Evolutionary conservation across 768 basidiomycete species (phyloP), one percentile per base, ranked within the genome.

Genomic region (Suillus luteus): DNA sequence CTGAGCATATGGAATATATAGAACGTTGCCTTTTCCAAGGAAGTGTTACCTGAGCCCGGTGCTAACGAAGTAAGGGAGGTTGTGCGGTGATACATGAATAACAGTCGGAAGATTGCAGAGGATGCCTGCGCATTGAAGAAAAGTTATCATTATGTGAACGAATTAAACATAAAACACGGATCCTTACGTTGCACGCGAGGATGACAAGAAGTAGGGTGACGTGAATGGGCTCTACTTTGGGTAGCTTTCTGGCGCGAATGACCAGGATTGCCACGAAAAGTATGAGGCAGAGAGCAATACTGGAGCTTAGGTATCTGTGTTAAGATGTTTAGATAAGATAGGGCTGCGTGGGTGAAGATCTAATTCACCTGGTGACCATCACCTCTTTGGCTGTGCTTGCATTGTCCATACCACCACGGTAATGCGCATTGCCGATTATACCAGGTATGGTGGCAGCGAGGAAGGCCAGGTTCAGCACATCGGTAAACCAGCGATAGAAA

Each of bases 1-100:
- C 81, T 81, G 4, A 82, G 67, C n/a, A 78, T 71, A 60, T 82
- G 81, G 62, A 81, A 77, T 14, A 82, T 66, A 63, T 83, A 83
- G 66, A 83, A 82, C 0, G 68, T 63, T 1, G 75, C 75, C 68
- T 83, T 82, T 27, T 74, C 77, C 15, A 60, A 59, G 2, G 70
- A 59, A 15, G 72, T 75, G 66, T 80, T 79, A n/a, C 77, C 70
- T 0, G 76, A 71, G 19, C 68, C 69, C 17, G 77, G 73, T 12
- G 66, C 72, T 6, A 37, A 64, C 0, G 74, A 79, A 2, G 63
- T 64, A n/a, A 81, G 68, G 2, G 80, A 79, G 8, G 70, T 72
- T 2, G 75, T 77, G 46, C 51, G 69, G 60, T 76, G 64, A 43
- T 71, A 68, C 78, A 83, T 80, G 38, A 82, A 72, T 2, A 68